Base-by-base conservation (phyloP, 2,329 filamentous ascomycete species). In the Zymoseptoria tritici region DNA sequence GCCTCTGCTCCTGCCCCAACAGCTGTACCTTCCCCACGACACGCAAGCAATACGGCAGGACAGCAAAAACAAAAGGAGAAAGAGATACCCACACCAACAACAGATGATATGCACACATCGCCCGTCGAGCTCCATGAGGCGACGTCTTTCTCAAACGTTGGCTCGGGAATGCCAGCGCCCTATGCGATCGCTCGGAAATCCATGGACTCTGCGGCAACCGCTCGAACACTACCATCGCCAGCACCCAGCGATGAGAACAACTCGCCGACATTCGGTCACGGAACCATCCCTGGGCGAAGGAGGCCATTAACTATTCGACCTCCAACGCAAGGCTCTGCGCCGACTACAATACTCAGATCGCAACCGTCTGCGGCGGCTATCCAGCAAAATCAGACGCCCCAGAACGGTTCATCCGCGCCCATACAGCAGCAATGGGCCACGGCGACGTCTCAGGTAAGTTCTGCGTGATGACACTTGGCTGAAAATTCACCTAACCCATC, bases 231-330 rank as follows among this genome's bases (percentile, higher is more conserved):
- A 55, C 83, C 84, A 6, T 87, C 86, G 13, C 85, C 86, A 31
- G 80, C 84, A 11, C 80, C 83, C 9, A 88, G 84, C 69, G 82
- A 87, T 64, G 83, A 86, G 62, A 63, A 64, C 76, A 59, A 66
- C n/a, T 68, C 67, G 2, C 67, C 66, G 21, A 60, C 60, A 4
- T 50, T 65, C 11, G 53, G 51, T 9, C 58, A 66, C 11, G 60
- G 36, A 29, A 54, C 58, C 24, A 50, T 57, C 22, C 46, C 26
- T 26, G 56, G 57, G 6, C 20, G 52, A 42, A 51, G 59, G 20
- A 46, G 20, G 9, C 20, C 8, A 6, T 7, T n/a, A n/a, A 7
- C 36, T 7, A n/a, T n/a, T n/a, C 13, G 13, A n/a, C 13, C 36
- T n/a, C 36, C 13, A 16, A 16, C 36, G 36, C 36, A 46, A 46